These are phyloP conservation scores for Penicillium concentricum DNA, from an alignment of 2,329 filamentous ascomycete species.

Conservation along the genomic window DNA sequence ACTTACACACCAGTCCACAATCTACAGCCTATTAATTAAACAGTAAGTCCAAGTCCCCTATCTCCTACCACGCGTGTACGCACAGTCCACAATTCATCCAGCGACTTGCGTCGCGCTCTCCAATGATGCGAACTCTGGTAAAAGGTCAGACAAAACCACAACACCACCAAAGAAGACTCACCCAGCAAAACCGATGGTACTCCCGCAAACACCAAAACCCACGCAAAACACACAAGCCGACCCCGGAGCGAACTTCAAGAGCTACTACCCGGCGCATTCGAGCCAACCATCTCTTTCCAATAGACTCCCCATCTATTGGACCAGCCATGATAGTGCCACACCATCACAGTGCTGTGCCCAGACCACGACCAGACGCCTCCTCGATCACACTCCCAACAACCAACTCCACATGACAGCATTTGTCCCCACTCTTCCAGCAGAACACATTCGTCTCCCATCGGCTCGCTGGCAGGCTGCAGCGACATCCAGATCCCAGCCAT, in stretches of 20 bases:
- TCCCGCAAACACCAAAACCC: constrained; percentile 3
- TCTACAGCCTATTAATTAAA: neutral
- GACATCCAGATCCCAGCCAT: constrained; percentile 17
- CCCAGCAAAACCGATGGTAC: constrained; percentile 25
- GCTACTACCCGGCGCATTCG: neutral
- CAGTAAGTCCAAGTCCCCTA: constrained; percentile 3
- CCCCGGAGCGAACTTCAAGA: neutral
- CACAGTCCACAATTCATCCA: neutral
- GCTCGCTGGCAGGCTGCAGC: neutral
- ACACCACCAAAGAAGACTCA: constrained; percentile 8
- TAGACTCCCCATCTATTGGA: neutral
- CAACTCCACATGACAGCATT: neutral
- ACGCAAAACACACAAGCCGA: neutral
- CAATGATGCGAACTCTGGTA: constrained; percentile 47
- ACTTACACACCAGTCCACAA: neutral
- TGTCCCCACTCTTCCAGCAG: constrained; percentile 9
- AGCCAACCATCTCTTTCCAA: neutral
- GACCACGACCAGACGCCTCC: neutral
- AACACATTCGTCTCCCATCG: constrained; percentile 2
- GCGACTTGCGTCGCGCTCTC: constrained; percentile 26
- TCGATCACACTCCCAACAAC: neutral
- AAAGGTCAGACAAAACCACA: constrained; percentile 44
- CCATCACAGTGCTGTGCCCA: neutral
- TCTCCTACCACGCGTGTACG: neutral
- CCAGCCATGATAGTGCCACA: neutral